Evolutionary conservation across 495 filamentous ascomycete species (phyloP).

Genomic region (Xylaria palmicola): DNA sequence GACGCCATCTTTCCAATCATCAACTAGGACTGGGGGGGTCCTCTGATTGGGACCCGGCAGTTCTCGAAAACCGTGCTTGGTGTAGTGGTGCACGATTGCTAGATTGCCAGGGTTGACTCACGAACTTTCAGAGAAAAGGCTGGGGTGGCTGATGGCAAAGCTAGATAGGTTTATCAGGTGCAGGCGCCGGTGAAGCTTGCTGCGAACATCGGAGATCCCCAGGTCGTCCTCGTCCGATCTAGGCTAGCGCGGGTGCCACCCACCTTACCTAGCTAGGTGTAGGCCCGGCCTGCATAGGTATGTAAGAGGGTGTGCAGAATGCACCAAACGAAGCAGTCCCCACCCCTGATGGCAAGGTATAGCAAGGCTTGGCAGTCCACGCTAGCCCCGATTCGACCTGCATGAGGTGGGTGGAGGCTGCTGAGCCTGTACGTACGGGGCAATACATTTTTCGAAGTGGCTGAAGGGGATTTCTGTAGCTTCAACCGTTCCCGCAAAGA

Average conservation of each 20-base stretch:
- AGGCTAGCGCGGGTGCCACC: not conserved
- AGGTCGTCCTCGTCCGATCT: too few species aligned
- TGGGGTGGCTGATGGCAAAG: too few species aligned
- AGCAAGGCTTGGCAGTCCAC: not conserved
- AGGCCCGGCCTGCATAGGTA: too few species aligned
- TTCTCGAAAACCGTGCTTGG: not conserved
- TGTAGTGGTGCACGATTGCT: slow-evolving; percentile 20
- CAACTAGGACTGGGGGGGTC: slow-evolving; percentile 24
- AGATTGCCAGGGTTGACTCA: slow-evolving; percentile 26
- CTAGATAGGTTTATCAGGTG: not conserved
- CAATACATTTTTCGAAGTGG: slow-evolving; percentile 11
- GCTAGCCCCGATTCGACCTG: not conserved
- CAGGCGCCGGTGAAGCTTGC: slow-evolving; percentile 9
- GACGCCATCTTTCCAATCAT: slow-evolving; percentile 44
- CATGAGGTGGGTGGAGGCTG: not conserved
- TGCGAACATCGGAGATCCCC: slow-evolving; percentile 33
- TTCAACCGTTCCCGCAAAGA: too few species aligned
- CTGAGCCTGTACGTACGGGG: too few species aligned
- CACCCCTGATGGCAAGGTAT: not conserved
- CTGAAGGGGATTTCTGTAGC: too few species aligned
- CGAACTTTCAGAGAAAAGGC: slow-evolving; percentile 19
- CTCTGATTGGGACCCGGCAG: slow-evolving; percentile 19
- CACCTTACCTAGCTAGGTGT: not conserved
- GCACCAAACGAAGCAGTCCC: not conserved
- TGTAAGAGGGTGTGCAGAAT: not conserved